Percentiles rank a stretch among this genome's conserved stretches.
phyloP scores from a whole-genome alignment of 2,329 filamentous ascomycete species.

The Pseudogymnoascus sp. region DNA sequence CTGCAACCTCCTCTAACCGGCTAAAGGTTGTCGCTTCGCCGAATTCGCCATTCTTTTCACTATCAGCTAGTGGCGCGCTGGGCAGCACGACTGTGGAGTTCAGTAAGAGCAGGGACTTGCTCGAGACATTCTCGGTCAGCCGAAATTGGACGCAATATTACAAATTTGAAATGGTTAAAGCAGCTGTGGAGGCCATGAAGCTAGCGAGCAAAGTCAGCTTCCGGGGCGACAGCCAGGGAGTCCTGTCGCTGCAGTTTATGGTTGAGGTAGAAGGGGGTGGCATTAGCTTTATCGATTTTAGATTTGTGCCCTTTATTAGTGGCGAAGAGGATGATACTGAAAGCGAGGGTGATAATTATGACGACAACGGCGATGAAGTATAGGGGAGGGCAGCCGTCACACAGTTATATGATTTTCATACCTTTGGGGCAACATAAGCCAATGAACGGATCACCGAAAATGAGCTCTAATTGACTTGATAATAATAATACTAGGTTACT shows the following conservation, averaged over 20 bases:
- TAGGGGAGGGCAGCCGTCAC: neutral
- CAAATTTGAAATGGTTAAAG: conserved; percentile 79
- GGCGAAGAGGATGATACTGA: conserved; percentile 44
- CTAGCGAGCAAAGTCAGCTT: conserved; percentile 88
- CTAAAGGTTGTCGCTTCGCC: conserved; percentile 61
- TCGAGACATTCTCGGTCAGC: conserved; percentile 65
- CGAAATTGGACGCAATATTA: conserved; percentile 62
- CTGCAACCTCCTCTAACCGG: conserved; percentile 60
- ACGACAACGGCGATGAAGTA: neutral
- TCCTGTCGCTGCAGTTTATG: conserved; percentile 93
- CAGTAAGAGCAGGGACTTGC: conserved; percentile 53
- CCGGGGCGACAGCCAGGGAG: conserved; percentile 77
- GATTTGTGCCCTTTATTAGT: conserved; percentile 65
- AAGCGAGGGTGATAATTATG: conserved; percentile 5
- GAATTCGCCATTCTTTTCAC: conserved; percentile 51
- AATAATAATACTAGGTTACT: neutral
- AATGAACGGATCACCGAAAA: neutral
- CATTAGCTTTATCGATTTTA: conserved; percentile 72
- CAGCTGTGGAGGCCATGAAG: conserved; percentile 85
- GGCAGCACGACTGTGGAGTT: conserved; percentile 60
- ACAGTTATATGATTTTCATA: neutral
- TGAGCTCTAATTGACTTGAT: neutral
- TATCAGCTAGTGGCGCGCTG: conserved; percentile 57
- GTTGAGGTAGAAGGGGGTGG: conserved; percentile 69
- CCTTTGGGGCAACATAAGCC: neutral